Percentiles rank a stretch among this genome's conserved stretches.
These are phyloP conservation scores for Neotropicomus parvogracilis DNA, from an alignment of 1,284 basidiomycete species.

Conservation along the genomic window DNA sequence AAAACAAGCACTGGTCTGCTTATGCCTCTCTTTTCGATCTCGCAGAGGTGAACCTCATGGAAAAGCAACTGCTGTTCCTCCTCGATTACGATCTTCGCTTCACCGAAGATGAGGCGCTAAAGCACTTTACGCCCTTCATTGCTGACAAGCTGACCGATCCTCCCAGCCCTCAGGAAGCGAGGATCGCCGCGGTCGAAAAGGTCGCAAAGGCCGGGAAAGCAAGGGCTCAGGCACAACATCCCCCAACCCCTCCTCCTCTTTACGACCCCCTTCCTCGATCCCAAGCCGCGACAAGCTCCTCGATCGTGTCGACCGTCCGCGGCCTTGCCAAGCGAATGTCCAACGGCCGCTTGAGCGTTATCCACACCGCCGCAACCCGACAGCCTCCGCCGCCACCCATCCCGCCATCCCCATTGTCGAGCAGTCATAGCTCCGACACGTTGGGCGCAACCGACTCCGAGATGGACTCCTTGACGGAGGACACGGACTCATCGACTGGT, in stretches of 20 bases:
- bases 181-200: slow-evolving; percentile 54
- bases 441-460: slow-evolving; percentile 55
- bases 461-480: slow-evolving; percentile 58
- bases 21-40: slow-evolving; percentile 77
- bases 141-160: slow-evolving; percentile 20
- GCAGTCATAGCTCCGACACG: slow-evolving; percentile 40
- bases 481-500: slow-evolving; percentile 58
- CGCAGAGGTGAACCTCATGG: slow-evolving; percentile 92
- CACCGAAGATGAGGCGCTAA: slow-evolving; percentile 71
- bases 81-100: slow-evolving; percentile 89
- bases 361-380: slow-evolving; percentile 17
- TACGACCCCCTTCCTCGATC: slow-evolving; percentile 33
- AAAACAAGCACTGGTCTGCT: slow-evolving; percentile 90
- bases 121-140: slow-evolving; percentile 63
- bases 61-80: slow-evolving; percentile 87
- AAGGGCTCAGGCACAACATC: slow-evolving; percentile 48
- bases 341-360: slow-evolving; percentile 31
- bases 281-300: slow-evolving; percentile 24
- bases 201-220: slow-evolving; percentile 55
- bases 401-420: slow-evolving; percentile 37
- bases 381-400: slow-evolving; percentile 19
- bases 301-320: slow-evolving; percentile 46
- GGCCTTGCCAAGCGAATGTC: slow-evolving; percentile 55
- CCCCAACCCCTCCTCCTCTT: slow-evolving; percentile 42
- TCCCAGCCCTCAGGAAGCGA: slow-evolving; percentile 39